These are phyloP conservation scores for Ceratonia siliqua DNA, from an alignment of 306 rosid species.

Conservation along the genomic window DNA sequence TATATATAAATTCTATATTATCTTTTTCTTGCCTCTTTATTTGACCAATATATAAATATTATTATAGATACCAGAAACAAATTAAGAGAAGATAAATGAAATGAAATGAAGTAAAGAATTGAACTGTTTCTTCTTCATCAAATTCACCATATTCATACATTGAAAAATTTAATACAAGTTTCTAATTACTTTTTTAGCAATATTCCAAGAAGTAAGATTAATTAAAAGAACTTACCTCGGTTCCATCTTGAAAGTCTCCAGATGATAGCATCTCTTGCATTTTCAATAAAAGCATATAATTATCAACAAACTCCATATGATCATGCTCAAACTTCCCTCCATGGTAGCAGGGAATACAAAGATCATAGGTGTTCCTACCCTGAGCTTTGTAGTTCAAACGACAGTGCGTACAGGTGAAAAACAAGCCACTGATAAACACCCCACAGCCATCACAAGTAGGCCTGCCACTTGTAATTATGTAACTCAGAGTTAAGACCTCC, in stretches of 20 bases:
- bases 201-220: no score
- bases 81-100: no score
- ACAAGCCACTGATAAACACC: not conserved
- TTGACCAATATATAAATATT: no score
- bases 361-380: not conserved
- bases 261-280: not conserved
- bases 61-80: no score
- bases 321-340: not conserved
- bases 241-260: no score
- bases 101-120: no score
- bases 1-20: no score
- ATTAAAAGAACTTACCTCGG: not conserved
- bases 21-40: no score
- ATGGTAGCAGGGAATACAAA: not conserved
- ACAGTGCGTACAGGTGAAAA: not conserved
- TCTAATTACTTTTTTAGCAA: no score
- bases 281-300: not conserved
- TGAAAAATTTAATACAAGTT: no score
- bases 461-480: not conserved
- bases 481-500: not conserved
- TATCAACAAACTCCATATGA: not conserved
- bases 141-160: no score
- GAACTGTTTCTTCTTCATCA: no score
- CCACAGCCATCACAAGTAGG: not conserved
- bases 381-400: not conserved